Base-by-base conservation (phyloP, 208 protist species). In the Leishmania tropica region DNA sequence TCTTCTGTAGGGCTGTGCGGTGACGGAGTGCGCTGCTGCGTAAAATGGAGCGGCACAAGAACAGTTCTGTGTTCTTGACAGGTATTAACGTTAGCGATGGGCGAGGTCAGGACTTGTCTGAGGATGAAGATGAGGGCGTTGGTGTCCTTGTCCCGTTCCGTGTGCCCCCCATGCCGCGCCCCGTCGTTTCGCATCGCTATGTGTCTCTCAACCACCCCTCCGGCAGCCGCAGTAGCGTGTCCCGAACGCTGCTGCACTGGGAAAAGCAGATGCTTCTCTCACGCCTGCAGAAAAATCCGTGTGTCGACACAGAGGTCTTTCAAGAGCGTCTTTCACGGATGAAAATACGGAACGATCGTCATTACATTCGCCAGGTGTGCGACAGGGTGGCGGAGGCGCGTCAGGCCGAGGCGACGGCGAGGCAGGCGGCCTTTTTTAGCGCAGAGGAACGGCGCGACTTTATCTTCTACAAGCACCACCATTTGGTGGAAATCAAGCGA, bases 251-350 rank as follows among this genome's bases (percentile, higher is more conserved):
- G 58, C 87, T 42, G 24, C 85, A 94, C 42, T 95, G 89, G 89
- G 94, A 97, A 80, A 89, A 86, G 75, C 88, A 91, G 73, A 78
- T 84, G 5, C 91, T 97, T 64, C 58, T 95, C 21, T 68, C 90
- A 2, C 85, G 89, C 0, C 83, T 95, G 72, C 81, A 88, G 74
- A 85, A 87, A 80, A 65, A 48, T 11, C 19, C 64, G 37, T 82
- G 76, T 15, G 47, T 96, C 0, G 77, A 94, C 71, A 85, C 81
- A 65, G 86, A 88, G 21, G 80, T 77, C 35, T 97, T 97, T 72
- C 88, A 95, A 74, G 28, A 70, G 37, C 91, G 93, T 35, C 85
- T 97, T 10, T 73, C 51, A 31, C 3, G 11, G 11, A 78, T 88
- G 5, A 78, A 86, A 47, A 24, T 74, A 40, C 85, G 92, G 58